A percentile compares a stretch with the other conserved stretches of the same genome.
Conservation (phyloP, 768 basidiomycete genomes). For the Leccinellum luteum region DNA sequence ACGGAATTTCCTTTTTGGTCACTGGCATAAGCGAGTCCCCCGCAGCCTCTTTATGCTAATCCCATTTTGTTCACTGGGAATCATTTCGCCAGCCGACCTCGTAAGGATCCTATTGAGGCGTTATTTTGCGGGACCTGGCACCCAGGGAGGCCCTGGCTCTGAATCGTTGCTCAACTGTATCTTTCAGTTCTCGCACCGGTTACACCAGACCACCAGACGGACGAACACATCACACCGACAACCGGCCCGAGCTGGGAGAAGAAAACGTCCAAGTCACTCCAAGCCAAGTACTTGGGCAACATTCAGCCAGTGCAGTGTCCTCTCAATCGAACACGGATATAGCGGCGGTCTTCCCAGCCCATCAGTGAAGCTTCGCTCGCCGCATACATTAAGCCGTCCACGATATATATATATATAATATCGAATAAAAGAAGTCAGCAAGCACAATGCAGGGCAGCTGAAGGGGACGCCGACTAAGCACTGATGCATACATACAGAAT, state of each 20-base stretch:
- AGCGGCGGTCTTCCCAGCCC: no score
- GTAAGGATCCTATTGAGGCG: background rate
- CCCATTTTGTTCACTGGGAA: background rate
- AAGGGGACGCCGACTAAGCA: no score
- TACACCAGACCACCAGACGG: no score
- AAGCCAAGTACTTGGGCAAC: background rate
- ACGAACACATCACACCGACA: background rate
- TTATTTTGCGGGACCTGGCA: background rate
- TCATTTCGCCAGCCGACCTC: background rate
- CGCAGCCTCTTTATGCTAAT: background rate
- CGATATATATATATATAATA: no score
- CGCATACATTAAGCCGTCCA: no score
- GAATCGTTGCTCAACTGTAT: background rate
- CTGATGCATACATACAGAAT: no score
- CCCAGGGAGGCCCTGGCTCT: background rate
- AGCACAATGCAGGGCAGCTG: no score
- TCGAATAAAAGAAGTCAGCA: no score
- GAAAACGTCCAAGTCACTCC: no score
- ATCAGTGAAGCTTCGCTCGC: no score
- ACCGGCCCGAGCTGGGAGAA: background rate
- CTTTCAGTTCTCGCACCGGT: no score
- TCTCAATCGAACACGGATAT: background rate
- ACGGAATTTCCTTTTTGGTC: background rate
- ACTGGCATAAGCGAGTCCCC: background rate
- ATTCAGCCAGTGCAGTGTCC: background rate